Evolutionary conservation across 805 yeast genomes (phyloP).

Genomic region (Metschnikowia kofuensis): DNA sequence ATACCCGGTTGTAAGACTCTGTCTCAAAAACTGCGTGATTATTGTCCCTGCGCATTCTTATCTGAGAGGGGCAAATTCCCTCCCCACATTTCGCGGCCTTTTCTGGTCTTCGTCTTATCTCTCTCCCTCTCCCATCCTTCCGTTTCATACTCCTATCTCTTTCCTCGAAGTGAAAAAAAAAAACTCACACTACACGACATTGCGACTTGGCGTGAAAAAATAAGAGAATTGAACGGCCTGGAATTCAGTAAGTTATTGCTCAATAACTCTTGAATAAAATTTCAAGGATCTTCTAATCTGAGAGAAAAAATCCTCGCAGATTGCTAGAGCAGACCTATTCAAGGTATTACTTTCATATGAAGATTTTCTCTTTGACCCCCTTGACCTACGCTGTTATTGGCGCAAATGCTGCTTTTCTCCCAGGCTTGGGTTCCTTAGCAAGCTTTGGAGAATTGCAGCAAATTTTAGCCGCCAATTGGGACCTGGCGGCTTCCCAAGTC

Average conservation of each 20-base stretch:
- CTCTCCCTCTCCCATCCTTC: background rate
- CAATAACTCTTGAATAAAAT: too few relatives aligned
- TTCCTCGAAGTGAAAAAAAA: too few relatives aligned
- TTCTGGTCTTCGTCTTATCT: background rate
- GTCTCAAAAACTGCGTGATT: background rate
- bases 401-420: slow-evolving; percentile 16
- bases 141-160: too few relatives aligned
- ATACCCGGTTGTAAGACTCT: background rate
- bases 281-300: too few relatives aligned
- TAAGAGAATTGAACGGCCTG: too few relatives aligned
- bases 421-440: slow-evolving; percentile 4
- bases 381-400: slow-evolving; percentile 13
- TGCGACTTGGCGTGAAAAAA: too few relatives aligned
- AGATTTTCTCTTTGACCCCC: slow-evolving; percentile 11
- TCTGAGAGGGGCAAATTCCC: background rate
- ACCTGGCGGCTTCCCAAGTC: slow-evolving; percentile 12
- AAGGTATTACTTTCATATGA: slow-evolving; percentile 1
- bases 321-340: too few relatives aligned
- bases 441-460: slow-evolving; percentile 12
- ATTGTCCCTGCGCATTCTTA: background rate
- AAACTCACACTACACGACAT: too few relatives aligned
- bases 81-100: background rate
- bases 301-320: too few relatives aligned
- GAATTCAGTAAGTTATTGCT: too few relatives aligned
- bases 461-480: slow-evolving; percentile 11